phyloP scores from a whole-genome alignment of 2,329 filamentous ascomycete species.

The Aspergillus transmontanensis region DNA sequence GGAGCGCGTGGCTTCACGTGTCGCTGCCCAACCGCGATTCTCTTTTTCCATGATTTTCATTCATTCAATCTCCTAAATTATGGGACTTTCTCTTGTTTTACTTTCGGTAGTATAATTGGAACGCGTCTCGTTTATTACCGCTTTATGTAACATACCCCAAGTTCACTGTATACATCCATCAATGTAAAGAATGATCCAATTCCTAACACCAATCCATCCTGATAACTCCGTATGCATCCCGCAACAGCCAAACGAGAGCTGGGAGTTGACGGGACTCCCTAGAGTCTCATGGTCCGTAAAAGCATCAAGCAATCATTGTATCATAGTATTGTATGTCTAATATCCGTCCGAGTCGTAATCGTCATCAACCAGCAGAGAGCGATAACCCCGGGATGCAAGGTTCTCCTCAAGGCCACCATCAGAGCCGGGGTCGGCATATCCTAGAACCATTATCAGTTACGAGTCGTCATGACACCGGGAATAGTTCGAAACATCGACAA shows the following conservation, averaged over 20 bases:
- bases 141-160: background rate
- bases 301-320: background rate
- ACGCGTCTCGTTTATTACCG: background rate
- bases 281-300: background rate
- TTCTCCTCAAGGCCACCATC: constrained; percentile 91
- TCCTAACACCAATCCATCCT: background rate
- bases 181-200: background rate
- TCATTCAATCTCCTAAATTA: background rate
- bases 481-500: background rate
- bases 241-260: background rate
- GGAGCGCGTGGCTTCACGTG: background rate
- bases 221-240: background rate
- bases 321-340: constrained; percentile 23
- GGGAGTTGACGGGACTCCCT: background rate
- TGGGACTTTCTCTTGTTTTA: background rate
- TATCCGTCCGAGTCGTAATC: constrained; percentile 73
- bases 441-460: constrained; percentile 37
- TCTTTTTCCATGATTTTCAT: background rate
- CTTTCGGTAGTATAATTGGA: background rate
- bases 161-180: background rate
- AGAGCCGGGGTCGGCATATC: constrained; percentile 83
- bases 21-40: constrained; percentile 9
- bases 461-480: background rate
- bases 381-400: constrained; percentile 75
- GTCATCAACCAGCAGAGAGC: constrained; percentile 75